Base-by-base conservation (phyloP, 305 asterid species). In the Withania somnifera region DNA sequence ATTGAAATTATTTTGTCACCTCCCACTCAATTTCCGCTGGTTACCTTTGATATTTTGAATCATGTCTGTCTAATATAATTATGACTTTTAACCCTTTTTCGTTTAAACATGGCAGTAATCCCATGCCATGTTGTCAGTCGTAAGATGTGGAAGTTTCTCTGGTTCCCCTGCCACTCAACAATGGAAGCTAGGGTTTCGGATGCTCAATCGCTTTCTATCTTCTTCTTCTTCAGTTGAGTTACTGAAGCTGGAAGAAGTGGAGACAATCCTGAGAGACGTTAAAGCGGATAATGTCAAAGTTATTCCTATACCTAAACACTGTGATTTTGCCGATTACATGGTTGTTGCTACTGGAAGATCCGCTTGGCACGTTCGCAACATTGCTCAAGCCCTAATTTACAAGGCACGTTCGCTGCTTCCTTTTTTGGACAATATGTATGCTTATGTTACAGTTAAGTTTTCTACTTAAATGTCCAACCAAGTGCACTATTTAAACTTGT, bases 341-440 rank as follows among this genome's bases (percentile, higher is more conserved):
- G 95, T 95, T 60, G 79, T 95, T 80, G 98, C 98, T 88, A 93
- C 99, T 1, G 98, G 98, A 42, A 89, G 97, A 52, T 95, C 99
- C 11, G 91, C 94, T 50, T 95, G 99, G 99, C 99, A 95, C 85
- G 99, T 94, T 20, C 95, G 98, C 38, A 95, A 95, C 40, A 95
- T 95, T 81, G 93, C 97, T 86, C 98, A 94, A 87, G 98, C 99
- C 76, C 93, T 94, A 81, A 66, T 95, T 75, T 89, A 88, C 88
- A 77, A 91, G 92, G 95, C 83, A 85, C 84, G 92, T 88, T 82
- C 54, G 67, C n/a, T n/a, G n/a, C n/a, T n/a, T n/a, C n/a, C n/a
- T n/a, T n/a, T n/a, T n/a, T n/a, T n/a, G n/a, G n/a, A n/a, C n/a
- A n/a, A n/a, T n/a, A n/a, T n/a, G n/a, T n/a, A n/a, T n/a, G n/a